Base-by-base conservation (phyloP, 805 yeast genomes). In the Candida anglica region DNA sequence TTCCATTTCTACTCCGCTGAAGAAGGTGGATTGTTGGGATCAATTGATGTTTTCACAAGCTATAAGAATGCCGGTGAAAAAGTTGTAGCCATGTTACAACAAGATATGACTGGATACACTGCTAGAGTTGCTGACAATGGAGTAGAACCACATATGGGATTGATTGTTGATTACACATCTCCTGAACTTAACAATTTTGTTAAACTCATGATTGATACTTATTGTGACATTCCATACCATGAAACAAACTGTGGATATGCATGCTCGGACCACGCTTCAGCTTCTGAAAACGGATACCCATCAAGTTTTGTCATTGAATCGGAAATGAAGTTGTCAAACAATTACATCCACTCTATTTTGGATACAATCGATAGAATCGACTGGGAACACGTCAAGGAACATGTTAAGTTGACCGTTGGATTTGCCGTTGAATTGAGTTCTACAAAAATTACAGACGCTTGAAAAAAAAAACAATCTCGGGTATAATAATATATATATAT, bases 1-100 rank as follows among this genome's bases (percentile, higher is more conserved):
- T 89, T 91, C 65, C 98, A 91, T 60, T 91, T 87, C 70, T 91
- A 87, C 63, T 77, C 95, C 18, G 98, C 95, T 2, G 98, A 91
- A 63, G 98, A 91, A 68, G 88, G 86, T 40, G 97, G 96, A 0
- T 63, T 86, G 36, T 65, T 86, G 34, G 98, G 98, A 1, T 86
- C 96, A 4, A 71, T 77, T 42, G 95, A 85, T 41, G 75, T 91
- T 8, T 86, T 85, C 56, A 58, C 73, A 7, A 56, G 61, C 17
- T 84, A 84, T 50, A 41, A 47, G n/a, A 52, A 61, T 8, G 46
- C 53, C 13, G 48, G 64, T n/a, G 62, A 65, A 19, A 63, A 70
- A 6, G 87, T 91, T 15, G 73, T 79, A 19, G 88, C 89, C 4
- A 82, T 88, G 93, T 65, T 91, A 25, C 96, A 91, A 59, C 95